Base-by-base conservation (phyloP, 75 land plant species). In the Pseudotsuga menziesii region DNA sequence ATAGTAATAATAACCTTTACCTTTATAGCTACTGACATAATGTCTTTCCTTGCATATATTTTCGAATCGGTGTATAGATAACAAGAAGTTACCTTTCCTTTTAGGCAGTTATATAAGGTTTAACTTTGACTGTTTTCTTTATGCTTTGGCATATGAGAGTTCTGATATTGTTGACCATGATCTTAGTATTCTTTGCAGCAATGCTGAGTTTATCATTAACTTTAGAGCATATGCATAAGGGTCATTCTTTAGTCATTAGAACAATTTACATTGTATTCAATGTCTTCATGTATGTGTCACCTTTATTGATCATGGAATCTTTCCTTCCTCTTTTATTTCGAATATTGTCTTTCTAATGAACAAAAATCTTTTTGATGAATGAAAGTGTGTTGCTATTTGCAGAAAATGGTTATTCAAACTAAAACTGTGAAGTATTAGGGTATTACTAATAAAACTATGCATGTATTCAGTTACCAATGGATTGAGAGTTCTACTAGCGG, bases 261-360 rank as follows among this genome's bases (percentile, higher is more conserved):
- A 72, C 41, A 25, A 56, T 90, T 1, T 83, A 84, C 76, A 84
- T 88, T 62, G 3, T 81, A 36, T 83, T 79, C 20, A 77, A 82
- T 41, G 62, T 78, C 13, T 16, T 79, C 72, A 90, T 90, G 92
- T 90, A 90, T 59, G 92, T 83, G 15, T 71, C 89, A 1, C 92
- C 92, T 0, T 76, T 90, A 15, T 60, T 84, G 3, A 78, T 89
- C 75, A 89, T 86, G 91, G 91, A 86, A 57, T 58, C 84, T 70
- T 6, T 0, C 32, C 48, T 25, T 23, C n/a, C 5, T 26, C n/a
- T n/a, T n/a, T n/a, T n/a, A n/a, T n/a, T n/a, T n/a, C n/a, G n/a
- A 6, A 44, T 12, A 44, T 13, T 3, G 14, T 27, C 3, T 14
- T 5, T 39, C 36, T 3, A 39, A 29, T 70, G 5, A 9, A 1